Evolutionary conservation across 1,284 basidiomycete genomes (phyloP).

Genomic region (Rhizoctonia solani): DNA sequence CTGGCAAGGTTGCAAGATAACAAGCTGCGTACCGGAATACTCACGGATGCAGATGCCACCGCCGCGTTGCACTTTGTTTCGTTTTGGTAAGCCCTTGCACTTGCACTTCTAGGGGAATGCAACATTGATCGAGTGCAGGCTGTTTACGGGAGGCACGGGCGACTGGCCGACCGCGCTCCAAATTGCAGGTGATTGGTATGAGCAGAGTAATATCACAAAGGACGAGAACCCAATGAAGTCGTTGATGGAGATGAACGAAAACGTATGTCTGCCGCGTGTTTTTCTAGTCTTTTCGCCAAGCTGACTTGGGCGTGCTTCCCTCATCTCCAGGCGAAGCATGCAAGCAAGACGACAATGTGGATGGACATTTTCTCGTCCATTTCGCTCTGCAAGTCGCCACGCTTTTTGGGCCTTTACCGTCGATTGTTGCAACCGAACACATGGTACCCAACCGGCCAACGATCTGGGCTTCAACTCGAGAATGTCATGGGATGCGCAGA

Average conservation of each 20-base stretch:
- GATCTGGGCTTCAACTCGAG: slow-evolving; percentile 38
- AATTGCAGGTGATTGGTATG: slow-evolving; percentile 72
- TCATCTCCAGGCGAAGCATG: slow-evolving; percentile 61
- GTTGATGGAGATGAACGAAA: slow-evolving; percentile 28
- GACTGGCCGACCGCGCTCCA: slow-evolving; percentile 69
- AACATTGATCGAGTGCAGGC: slow-evolving; percentile 35
- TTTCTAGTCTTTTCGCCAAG: slow-evolving; percentile 64
- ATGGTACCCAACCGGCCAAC: slow-evolving; percentile 44
- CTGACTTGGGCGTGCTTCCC: no score
- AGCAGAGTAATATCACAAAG: slow-evolving; percentile 60
- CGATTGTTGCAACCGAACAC: slow-evolving; percentile 56
- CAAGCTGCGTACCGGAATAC: slow-evolving; percentile 55
- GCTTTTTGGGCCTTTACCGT: slow-evolving; percentile 66
- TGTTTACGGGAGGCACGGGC: slow-evolving; percentile 63
- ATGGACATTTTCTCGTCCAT: slow-evolving; percentile 72
- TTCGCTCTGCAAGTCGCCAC: slow-evolving; percentile 62
- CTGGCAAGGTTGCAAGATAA: slow-evolving; percentile 56
- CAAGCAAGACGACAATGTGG: slow-evolving; percentile 75
- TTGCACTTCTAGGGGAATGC: not conserved
- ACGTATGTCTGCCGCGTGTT: slow-evolving; percentile 42
- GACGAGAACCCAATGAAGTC: slow-evolving; percentile 49
- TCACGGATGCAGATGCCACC: slow-evolving; percentile 68
- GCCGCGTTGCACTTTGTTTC: slow-evolving; percentile 73
- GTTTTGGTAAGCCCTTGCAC: slow-evolving; percentile 51
- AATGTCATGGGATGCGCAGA: slow-evolving; percentile 69